Evolutionary conservation across 495 filamentous ascomycete species (phyloP).

Genomic region (Neurospora sp.): DNA sequence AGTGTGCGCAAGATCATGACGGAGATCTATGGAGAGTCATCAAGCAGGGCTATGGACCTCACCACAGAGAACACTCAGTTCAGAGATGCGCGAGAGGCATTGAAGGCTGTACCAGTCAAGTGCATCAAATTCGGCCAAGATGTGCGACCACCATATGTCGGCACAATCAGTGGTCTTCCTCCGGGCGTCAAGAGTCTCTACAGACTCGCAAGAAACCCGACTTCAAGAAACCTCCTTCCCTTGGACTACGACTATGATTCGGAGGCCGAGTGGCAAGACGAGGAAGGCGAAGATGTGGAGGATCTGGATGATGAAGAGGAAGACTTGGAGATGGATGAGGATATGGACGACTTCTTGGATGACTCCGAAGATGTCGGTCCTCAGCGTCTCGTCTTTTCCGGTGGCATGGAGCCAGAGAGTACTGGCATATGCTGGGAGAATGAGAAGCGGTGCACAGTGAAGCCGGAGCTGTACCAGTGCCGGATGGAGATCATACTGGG

Average conservation of each 20-base stretch:
- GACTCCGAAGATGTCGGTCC: slow-evolving; percentile 50
- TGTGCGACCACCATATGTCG: slow-evolving; percentile 81
- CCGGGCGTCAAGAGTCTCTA: slow-evolving; percentile 31
- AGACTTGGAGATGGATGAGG: slow-evolving; percentile 50
- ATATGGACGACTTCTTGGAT: slow-evolving; percentile 68
- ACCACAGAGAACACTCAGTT: slow-evolving; percentile 36
- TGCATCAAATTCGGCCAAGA: slow-evolving; percentile 76
- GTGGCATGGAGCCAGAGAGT: slow-evolving; percentile 64
- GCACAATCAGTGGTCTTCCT: slow-evolving; percentile 61
- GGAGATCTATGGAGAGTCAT: slow-evolving; percentile 12
- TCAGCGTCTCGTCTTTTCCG: slow-evolving; percentile 33
- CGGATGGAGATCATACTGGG: slow-evolving; percentile 64
- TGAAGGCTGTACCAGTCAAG: slow-evolving; percentile 62
- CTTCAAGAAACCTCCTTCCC: slow-evolving; percentile 49
- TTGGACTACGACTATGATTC: slow-evolving; percentile 95
- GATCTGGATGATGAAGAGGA: slow-evolving; percentile 71
- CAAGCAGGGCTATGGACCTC: slow-evolving; percentile 15
- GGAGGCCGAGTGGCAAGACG: slow-evolving; percentile 71
- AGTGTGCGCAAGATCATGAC: slow-evolving; percentile 61
- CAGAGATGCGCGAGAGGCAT: slow-evolving; percentile 34
- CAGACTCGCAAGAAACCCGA: slow-evolving; percentile 62
- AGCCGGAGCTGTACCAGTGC: slow-evolving; percentile 41
- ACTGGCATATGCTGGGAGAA: slow-evolving; percentile 80
- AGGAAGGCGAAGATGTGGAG: slow-evolving; percentile 52
- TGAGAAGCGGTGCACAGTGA: slow-evolving; percentile 27